Conservation (phyloP, 2,329 filamentous ascomycete genomes). For the Coniochaeta hoffmannii region DNA sequence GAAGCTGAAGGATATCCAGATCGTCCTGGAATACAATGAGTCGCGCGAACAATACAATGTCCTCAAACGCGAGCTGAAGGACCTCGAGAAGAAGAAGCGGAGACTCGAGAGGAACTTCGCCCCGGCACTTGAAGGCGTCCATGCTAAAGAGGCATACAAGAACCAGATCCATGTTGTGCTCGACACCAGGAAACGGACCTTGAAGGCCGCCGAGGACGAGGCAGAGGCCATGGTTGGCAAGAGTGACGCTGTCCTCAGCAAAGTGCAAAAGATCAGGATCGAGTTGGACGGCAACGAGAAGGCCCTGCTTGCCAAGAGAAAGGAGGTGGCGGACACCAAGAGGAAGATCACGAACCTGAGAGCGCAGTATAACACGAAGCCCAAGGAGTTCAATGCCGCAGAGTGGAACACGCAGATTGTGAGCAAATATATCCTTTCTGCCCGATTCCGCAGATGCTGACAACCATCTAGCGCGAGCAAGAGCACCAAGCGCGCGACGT, state of each 20-base stretch:
- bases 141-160: slow-evolving; percentile 62
- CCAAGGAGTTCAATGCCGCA: slow-evolving; percentile 59
- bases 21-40: slow-evolving; percentile 13
- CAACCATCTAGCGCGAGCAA: slow-evolving; percentile 44
- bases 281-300: slow-evolving; percentile 46
- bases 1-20: slow-evolving; percentile 57
- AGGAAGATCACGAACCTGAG: slow-evolving; percentile 56
- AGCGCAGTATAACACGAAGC: slow-evolving; percentile 52
- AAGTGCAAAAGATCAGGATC: slow-evolving; percentile 39
- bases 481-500: slow-evolving; percentile 50
- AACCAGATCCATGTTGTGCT: slow-evolving; percentile 48
- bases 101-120: slow-evolving; percentile 51
- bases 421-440: slow-evolving; percentile 27
- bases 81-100: slow-evolving; percentile 45
- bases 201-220: slow-evolving; percentile 46
- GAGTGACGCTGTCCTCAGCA: slow-evolving; percentile 28
- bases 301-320: slow-evolving; percentile 39
- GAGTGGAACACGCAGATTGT: slow-evolving; percentile 69
- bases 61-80: slow-evolving; percentile 47
- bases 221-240: slow-evolving; percentile 36
- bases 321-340: slow-evolving; percentile 41
- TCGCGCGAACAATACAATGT: slow-evolving; percentile 22
- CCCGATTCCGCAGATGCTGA: slow-evolving; percentile 14
- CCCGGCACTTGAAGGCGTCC: slow-evolving; percentile 63
- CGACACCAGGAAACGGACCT: slow-evolving; percentile 41